A percentile compares a stretch with the other conserved stretches of the same genome.
These are phyloP conservation scores for Calonectria fujianensis DNA, from an alignment of 2,329 filamentous ascomycete genomes.

Conservation along the genomic window DNA sequence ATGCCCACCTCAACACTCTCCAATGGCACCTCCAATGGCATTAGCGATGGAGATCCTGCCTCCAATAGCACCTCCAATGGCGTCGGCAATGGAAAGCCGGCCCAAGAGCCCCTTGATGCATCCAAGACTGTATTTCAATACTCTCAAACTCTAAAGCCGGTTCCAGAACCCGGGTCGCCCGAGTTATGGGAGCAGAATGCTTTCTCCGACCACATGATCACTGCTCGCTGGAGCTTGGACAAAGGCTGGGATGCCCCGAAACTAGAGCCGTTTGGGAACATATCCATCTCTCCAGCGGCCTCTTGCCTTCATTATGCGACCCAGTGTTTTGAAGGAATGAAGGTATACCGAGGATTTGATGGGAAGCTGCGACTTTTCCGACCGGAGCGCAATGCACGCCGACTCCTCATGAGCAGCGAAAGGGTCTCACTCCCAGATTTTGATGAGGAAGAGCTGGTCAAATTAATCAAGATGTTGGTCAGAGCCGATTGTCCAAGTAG, in stretches of 20 bases:
- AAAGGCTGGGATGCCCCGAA: constrained; percentile 27
- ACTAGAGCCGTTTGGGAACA: constrained; percentile 17
- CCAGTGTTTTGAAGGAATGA: constrained; percentile 35
- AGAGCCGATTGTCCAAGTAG: not conserved
- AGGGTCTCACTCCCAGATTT: constrained; percentile 22
- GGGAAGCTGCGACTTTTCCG: constrained; percentile 30
- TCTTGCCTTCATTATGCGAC: constrained; percentile 34
- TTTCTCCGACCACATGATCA: constrained; percentile 29
- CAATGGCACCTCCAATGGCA: not conserved
- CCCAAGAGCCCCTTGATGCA: constrained; percentile 24
- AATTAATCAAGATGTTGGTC: constrained; percentile 16
- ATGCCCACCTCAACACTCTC: not conserved
- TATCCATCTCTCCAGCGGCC: constrained; percentile 17
- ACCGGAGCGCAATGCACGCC: constrained; percentile 14
- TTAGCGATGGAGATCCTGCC: not conserved
- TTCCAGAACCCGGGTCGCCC: constrained; percentile 6
- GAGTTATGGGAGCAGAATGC: constrained; percentile 29
- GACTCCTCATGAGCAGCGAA: not conserved
- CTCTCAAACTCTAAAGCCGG: not conserved
- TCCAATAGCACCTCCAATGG: not conserved
- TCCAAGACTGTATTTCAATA: constrained; percentile 18
- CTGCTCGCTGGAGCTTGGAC: constrained; percentile 3
- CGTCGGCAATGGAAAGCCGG: not conserved
- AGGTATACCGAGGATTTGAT: constrained; percentile 30
- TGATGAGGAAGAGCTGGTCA: constrained; percentile 8